Conservation (phyloP, 345 rosid genomes). For the Brassica napus region DNA sequence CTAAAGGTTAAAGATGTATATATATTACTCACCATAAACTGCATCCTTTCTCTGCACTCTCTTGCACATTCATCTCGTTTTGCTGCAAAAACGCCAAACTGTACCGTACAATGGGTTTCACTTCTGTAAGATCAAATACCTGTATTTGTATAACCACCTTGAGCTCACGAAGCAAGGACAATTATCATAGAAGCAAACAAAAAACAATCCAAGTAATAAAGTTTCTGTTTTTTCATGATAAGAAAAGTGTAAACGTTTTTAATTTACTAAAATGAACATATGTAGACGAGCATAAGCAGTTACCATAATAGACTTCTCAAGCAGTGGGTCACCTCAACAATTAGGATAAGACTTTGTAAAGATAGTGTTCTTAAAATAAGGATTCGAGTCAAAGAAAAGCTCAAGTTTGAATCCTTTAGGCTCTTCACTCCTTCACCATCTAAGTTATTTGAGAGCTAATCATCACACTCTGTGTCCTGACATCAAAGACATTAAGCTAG, state of each 20-base stretch:
- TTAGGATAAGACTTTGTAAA: conserved; percentile 84
- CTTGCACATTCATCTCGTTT: background rate
- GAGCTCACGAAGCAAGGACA: conserved; percentile 18
- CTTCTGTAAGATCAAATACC: too few species aligned
- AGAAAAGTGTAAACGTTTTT: background rate
- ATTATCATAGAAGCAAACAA: background rate
- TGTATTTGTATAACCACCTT: background rate
- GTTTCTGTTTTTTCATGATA: background rate
- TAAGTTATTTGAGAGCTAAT: conserved; percentile 76
- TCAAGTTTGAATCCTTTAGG: conserved; percentile 94
- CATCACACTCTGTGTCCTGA: conserved; percentile 82
- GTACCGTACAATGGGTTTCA: too few species aligned
- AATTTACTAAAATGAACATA: background rate
- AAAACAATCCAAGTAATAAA: conserved; percentile 1
- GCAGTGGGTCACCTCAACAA: conserved; percentile 87
- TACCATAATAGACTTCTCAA: conserved; percentile 86
- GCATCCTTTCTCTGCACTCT: too few species aligned
- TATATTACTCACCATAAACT: too few species aligned
- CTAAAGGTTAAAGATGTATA: too few species aligned
- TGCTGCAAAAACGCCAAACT: too few species aligned
- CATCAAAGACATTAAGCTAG: background rate
- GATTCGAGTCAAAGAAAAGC: conserved; percentile 31
- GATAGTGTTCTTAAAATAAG: conserved; percentile 57
- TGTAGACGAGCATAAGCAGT: conserved; percentile 14
- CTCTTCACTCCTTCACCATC: conserved; percentile 66